Base-by-base conservation (phyloP, 106 monocot species). In the Gastrodia elata region DNA sequence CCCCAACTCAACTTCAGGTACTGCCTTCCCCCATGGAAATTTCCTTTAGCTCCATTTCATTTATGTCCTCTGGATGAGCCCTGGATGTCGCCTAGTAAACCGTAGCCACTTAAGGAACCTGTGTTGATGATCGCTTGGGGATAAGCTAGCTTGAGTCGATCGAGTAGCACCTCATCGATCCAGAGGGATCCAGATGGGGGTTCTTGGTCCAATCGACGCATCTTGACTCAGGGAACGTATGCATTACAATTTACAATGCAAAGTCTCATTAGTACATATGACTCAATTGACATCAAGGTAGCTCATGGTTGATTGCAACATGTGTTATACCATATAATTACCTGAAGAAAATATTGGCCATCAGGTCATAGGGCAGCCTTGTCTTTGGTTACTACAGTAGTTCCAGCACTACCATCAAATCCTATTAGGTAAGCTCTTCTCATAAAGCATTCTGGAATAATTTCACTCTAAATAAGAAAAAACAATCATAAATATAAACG, bases 341-440 rank as follows among this genome's bases (percentile, higher is more conserved):
- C 94, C 89, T 95, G 92, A 65, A 95, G 91, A 82, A 92, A 95
- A 77, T 95, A 92, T 27, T 92, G 87, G 22, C 92, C 92, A 80
- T 95, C 95, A 38, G 91, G 89, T 92, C 95, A 95, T 37, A 95
- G 80, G 57, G 83, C 87, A 20, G 92, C 92, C 38, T 82, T 89
- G 7, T 87, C 84, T 81, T 85, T 92, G 56, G 95, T 95, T 28
- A 95, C 85, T 3, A 95, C 84, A 72, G 91, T 92, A 42, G 95
- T 92, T 39, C 95, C 95, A 79, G 92, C 95, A 80, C 92, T 95
- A 27, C 95, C 95, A 61, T 87, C 87, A 57, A 95, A 95, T 38
- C 85, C 92, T 6, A 80, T 78, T 73, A 95, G 70, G 52, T 76
- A 94, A 37, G 91, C 87, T 39, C 94, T 79, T 64, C 91, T 71